Percentiles rank a stretch among this genome's conserved stretches.
These are phyloP conservation scores for Incumbomyces delicatus DNA, from an alignment of 2,329 filamentous ascomycete species.

Conservation along the genomic window DNA sequence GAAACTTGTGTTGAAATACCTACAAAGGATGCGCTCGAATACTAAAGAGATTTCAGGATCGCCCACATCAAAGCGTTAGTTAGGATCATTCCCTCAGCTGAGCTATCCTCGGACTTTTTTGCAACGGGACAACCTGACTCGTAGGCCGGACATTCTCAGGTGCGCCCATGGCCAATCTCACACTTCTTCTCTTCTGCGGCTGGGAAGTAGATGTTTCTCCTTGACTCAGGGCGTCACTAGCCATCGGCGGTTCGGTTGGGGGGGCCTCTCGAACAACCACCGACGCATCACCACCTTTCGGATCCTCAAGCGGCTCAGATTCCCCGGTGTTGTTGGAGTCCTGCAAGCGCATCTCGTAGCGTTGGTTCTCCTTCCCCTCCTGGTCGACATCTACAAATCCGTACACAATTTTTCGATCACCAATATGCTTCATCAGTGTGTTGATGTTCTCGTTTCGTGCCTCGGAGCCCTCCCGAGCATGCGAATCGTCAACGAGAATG, in stretches of 20 bases:
- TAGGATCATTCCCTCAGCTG: neutral
- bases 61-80: no score
- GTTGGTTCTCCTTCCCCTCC: neutral
- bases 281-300: neutral
- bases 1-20: no score
- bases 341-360: slow-evolving; percentile 4
- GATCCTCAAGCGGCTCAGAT: neutral
- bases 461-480: neutral
- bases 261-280: neutral
- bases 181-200: slow-evolving; percentile 6
- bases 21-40: no score
- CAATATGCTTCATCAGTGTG: slow-evolving; percentile 6
- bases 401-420: slow-evolving; percentile 7
- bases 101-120: neutral
- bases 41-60: no score
- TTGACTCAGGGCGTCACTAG: slow-evolving; percentile 1
- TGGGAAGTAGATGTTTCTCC: neutral
- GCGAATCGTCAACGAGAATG: slow-evolving; percentile 5
- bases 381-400: slow-evolving; percentile 8
- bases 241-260: neutral
- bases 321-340: neutral
- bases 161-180: slow-evolving; percentile 4
- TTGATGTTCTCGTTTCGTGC: slow-evolving; percentile 5
- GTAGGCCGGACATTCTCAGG: slow-evolving; percentile 2
- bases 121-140: slow-evolving; percentile 1